These are phyloP conservation scores for Omphalotus guepiniiformis DNA, from an alignment of 768 basidiomycete species.

Conservation along the genomic window DNA sequence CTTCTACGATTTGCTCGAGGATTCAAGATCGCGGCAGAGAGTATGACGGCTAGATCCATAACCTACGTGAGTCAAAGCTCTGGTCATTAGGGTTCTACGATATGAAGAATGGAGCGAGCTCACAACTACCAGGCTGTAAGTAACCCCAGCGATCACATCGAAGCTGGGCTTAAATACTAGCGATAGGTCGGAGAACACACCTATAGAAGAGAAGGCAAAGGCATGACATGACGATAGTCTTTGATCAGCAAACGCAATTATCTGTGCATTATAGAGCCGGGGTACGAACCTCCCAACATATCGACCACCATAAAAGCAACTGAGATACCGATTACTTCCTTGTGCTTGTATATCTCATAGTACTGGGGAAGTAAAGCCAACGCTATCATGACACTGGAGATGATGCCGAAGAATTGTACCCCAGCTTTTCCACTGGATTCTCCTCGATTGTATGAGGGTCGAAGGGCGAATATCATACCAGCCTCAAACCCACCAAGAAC, in stretches of 20 bases:
- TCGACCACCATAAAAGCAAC: slow-evolving; percentile 68
- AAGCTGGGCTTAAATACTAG: slow-evolving; percentile 45
- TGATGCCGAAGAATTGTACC: slow-evolving; percentile 56
- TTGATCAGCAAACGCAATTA: too few relatives aligned
- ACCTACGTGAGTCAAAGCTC: slow-evolving; percentile 21
- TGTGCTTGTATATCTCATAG: slow-evolving; percentile 65
- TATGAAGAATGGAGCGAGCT: slow-evolving; percentile 6
- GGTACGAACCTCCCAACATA: slow-evolving; percentile 59
- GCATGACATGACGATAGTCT: too few relatives aligned
- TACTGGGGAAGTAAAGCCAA: slow-evolving; percentile 60
- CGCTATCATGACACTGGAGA: slow-evolving; percentile 56
- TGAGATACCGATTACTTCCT: slow-evolving; percentile 66
- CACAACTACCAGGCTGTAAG: slow-evolving; percentile 46
- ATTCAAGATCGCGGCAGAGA: slow-evolving; percentile 47
- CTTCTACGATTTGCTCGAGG: slow-evolving; percentile 31
- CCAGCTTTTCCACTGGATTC: slow-evolving; percentile 22
- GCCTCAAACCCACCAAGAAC: slow-evolving; percentile 56
- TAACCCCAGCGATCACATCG: slow-evolving; percentile 43
- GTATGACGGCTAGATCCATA: slow-evolving; percentile 42
- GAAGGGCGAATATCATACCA: slow-evolving; percentile 55
- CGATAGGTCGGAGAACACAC: slow-evolving; percentile 46
- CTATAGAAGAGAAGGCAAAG: too few relatives aligned
- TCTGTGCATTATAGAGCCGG: too few relatives aligned
- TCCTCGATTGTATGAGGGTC: slow-evolving; percentile 31
- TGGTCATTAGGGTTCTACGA: neutral